Percentiles rank a stretch among this genome's conserved stretches.
These are phyloP conservation scores for Carex pumila DNA, from an alignment of 176 grass and related monocot genomes.

Conservation along the genomic window DNA sequence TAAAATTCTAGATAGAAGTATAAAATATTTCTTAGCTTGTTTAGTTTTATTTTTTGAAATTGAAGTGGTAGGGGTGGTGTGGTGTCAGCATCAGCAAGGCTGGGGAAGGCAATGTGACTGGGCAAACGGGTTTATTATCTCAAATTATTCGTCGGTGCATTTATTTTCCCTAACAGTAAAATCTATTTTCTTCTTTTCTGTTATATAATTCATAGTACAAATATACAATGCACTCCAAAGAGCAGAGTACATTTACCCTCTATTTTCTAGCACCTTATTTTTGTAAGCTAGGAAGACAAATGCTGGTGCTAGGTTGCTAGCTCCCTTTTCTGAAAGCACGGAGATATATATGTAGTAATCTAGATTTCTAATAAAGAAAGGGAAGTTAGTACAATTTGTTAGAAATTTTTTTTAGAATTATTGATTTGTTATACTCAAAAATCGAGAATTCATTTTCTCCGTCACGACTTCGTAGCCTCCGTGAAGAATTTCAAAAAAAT, in stretches of 20 bases:
- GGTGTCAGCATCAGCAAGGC: background rate
- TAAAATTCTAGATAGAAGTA: background rate
- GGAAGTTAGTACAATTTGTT: too few relatives aligned
- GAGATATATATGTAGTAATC: background rate
- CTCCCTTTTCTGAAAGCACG: background rate
- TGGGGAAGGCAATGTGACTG: background rate
- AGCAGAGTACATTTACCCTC: background rate
- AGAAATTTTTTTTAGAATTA: too few relatives aligned
- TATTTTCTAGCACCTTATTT: background rate
- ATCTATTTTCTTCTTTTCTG: background rate
- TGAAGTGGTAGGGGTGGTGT: background rate
- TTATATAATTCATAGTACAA: background rate
- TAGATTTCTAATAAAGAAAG: background rate
- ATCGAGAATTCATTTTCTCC: too few relatives aligned
- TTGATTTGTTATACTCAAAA: too few relatives aligned
- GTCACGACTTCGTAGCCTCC: too few relatives aligned
- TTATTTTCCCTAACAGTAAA: constrained; percentile 8
- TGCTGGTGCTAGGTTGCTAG: background rate
- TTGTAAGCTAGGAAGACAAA: background rate
- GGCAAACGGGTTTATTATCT: background rate
- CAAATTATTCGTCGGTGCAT: constrained; percentile 11
- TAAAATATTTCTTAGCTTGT: background rate
- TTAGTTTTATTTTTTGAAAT: background rate
- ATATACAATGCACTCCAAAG: background rate
- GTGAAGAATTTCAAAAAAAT: too few relatives aligned